phyloP scores from a whole-genome alignment of 371 early-diverging fungal genomes.

The Polyrhizophydium stewartii region DNA sequence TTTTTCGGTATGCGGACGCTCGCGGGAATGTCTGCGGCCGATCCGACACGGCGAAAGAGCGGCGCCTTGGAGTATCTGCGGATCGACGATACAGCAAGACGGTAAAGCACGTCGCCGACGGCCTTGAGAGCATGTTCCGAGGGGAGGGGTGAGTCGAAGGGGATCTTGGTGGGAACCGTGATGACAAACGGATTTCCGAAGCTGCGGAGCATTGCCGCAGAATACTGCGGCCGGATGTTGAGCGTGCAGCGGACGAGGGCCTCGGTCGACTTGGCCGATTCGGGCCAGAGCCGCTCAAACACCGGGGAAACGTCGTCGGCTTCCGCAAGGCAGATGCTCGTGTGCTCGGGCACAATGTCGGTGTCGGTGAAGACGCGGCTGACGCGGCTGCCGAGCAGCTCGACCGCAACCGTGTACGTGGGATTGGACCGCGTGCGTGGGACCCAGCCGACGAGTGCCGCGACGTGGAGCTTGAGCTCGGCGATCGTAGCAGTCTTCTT shows the following conservation, averaged over 20 bases:
- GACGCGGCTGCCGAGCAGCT: constrained; percentile 56
- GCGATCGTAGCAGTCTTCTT: neutral
- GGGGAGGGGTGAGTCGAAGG: neutral
- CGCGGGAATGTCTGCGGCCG: no score
- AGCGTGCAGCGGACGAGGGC: no score
- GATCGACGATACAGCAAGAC: neutral
- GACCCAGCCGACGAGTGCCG: constrained; percentile 4
- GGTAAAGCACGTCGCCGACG: neutral
- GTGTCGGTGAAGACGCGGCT: constrained; percentile 62
- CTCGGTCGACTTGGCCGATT: no score
- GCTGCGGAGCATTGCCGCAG: no score
- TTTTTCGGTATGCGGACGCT: no score
- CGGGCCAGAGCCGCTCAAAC: no score
- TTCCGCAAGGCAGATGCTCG: no score
- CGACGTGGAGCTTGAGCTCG: constrained; percentile 1
- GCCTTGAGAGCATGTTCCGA: neutral
- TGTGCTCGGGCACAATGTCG: no score
- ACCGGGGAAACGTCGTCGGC: no score
- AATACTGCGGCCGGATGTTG: no score
- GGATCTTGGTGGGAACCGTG: constrained; percentile 21
- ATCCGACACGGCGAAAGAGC: constrained; percentile 3
- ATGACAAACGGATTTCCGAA: constrained; percentile 34
- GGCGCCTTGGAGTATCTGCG: constrained; percentile 9
- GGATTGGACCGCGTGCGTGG: neutral
- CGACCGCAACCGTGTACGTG: constrained; percentile 35